phyloP scores from a whole-genome alignment of 2,329 filamentous ascomycete species.

The Neonectria hederae region DNA sequence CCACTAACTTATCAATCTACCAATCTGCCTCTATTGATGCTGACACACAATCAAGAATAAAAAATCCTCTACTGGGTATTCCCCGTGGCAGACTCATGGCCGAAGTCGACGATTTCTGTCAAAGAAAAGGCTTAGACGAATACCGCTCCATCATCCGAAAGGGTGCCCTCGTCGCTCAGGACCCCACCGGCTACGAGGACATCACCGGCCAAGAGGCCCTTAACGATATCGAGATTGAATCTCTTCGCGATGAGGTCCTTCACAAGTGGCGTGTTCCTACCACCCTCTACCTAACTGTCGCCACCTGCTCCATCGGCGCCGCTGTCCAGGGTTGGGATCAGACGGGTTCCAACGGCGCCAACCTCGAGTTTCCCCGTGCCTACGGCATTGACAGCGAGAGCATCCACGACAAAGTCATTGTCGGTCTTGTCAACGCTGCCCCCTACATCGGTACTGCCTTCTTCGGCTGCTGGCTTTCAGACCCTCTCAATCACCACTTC shows the following conservation, averaged over 20 bases:
- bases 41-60: constrained; percentile 48
- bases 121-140: constrained; percentile 65
- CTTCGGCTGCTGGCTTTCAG: constrained; percentile 72
- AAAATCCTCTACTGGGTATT: constrained; percentile 62
- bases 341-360: constrained; percentile 71
- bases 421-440: constrained; percentile 74
- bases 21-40: background rate
- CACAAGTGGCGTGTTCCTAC: constrained; percentile 74
- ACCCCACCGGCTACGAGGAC: constrained; percentile 69
- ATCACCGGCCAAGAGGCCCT: constrained; percentile 67
- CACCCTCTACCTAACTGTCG: constrained; percentile 72
- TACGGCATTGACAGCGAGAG: constrained; percentile 55
- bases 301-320: constrained; percentile 74
- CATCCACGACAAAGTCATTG: constrained; percentile 57
- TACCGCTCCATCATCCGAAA: constrained; percentile 69
- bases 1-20: background rate
- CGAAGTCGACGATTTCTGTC: constrained; percentile 70
- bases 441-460: constrained; percentile 60
- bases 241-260: constrained; percentile 68
- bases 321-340: constrained; percentile 78
- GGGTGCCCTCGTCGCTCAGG: constrained; percentile 79
- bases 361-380: constrained; percentile 66
- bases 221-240: constrained; percentile 65
- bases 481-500: constrained; percentile 63
- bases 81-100: constrained; percentile 60